Percentiles rank a stretch among this genome's conserved stretches.
These are phyloP conservation scores for Botryotinia convoluta DNA, from an alignment of 2,329 filamentous ascomycete genomes.

Conservation along the genomic window DNA sequence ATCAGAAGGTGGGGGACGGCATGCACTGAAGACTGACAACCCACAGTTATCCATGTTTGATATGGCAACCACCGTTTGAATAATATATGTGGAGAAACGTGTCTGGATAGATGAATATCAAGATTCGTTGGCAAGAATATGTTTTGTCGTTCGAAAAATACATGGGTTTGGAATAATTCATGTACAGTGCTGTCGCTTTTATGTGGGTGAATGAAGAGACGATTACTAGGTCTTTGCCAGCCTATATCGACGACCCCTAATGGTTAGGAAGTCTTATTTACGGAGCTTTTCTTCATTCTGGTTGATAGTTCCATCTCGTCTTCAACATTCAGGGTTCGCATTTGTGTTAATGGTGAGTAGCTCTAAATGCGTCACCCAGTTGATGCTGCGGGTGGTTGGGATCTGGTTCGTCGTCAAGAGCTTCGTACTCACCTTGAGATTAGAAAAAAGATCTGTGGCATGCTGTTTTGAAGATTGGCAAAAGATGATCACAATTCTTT, in stretches of 20 bases:
- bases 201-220: neutral
- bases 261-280: neutral
- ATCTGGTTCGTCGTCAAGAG: neutral
- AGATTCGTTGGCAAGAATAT: neutral
- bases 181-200: neutral
- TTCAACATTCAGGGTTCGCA: neutral
- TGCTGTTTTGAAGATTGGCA: neutral
- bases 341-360: neutral
- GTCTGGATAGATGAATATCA: too few species aligned
- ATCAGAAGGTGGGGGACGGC: conserved; percentile 10
- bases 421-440: neutral
- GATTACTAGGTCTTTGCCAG: neutral
- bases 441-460: neutral
- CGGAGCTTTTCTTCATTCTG: neutral
- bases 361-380: neutral
- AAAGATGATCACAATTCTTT: neutral
- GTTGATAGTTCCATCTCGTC: neutral
- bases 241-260: neutral
- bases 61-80: neutral
- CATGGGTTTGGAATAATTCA: too few species aligned
- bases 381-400: neutral
- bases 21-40: neutral
- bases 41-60: neutral
- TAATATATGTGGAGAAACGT: neutral
- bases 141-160: neutral